Evolutionary conservation across 2,329 filamentous ascomycete genomes (phyloP).

Genomic region (Nemania bipapillata): DNA sequence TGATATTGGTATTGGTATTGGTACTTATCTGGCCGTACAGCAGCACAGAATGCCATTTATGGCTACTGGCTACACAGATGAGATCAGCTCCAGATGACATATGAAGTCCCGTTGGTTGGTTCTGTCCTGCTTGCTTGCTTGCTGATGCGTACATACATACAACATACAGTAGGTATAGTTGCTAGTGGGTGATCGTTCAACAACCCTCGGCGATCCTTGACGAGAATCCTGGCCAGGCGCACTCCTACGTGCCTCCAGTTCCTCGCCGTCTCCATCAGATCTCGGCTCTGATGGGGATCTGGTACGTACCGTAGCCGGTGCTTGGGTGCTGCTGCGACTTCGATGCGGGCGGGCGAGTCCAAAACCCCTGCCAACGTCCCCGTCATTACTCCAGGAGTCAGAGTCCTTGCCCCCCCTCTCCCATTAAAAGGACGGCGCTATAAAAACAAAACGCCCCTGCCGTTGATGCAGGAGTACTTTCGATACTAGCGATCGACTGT

Average conservation of each 20-base stretch:
- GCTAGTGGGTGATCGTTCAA: constrained; percentile 51
- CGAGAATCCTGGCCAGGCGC: constrained; percentile 43
- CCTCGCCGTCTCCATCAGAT: constrained; percentile 46
- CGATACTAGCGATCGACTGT: constrained; percentile 53
- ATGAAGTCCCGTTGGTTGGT: constrained; percentile 9
- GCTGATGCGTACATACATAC: constrained; percentile 30
- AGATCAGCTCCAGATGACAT: constrained; percentile 12
- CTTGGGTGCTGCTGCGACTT: constrained; percentile 44
- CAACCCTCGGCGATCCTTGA: constrained; percentile 54
- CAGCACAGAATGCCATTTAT: no score
- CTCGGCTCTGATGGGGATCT: constrained; percentile 43
- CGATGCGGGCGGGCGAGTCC: constrained; percentile 43
- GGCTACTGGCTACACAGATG: constrained; percentile 7
- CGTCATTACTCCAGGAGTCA: constrained; percentile 56
- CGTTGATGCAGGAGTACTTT: constrained; percentile 52
- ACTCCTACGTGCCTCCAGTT: constrained; percentile 45
- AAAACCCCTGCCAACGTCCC: constrained; percentile 42
- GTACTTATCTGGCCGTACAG: constrained; percentile 2
- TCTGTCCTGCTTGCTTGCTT: constrained; percentile 26
- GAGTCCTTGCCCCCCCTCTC: constrained; percentile 45
- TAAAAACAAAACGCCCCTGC: constrained; percentile 52
- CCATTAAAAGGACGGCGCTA: constrained; percentile 57
- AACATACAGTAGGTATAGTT: background rate
- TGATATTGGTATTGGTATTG: background rate
- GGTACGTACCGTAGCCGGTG: constrained; percentile 38